A percentile compares a stretch with the other conserved stretches of the same genome.
Evolutionary conservation across 164 flowering plant genomes (phyloP).

Genomic region (Umbilicus rupestris): DNA sequence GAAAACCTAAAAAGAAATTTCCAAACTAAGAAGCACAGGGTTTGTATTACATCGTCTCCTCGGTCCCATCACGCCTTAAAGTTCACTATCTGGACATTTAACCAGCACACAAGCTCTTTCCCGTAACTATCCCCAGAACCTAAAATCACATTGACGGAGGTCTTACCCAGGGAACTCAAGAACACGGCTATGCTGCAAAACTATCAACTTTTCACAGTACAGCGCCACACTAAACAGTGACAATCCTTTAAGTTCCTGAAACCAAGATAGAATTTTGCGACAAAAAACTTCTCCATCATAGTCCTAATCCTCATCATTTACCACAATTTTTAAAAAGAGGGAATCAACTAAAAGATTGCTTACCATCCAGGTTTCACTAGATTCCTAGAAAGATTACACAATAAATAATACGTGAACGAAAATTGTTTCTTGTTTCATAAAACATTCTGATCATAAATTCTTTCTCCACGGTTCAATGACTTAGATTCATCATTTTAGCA

Average conservation of each 20-base stretch:
- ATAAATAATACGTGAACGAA: neutral
- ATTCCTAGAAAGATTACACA: neutral
- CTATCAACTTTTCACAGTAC: too few relatives aligned
- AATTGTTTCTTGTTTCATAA: neutral
- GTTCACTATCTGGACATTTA: neutral
- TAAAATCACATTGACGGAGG: neutral
- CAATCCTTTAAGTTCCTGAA: too few relatives aligned
- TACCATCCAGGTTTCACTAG: neutral
- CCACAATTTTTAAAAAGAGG: neutral
- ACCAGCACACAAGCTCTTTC: neutral
- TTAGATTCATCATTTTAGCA: neutral
- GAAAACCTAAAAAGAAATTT: neutral
- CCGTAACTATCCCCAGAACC: neutral
- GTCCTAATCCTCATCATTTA: neutral
- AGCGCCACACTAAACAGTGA: too few relatives aligned
- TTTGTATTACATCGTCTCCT: neutral
- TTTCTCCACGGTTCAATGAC: neutral
- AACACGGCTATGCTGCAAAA: too few relatives aligned
- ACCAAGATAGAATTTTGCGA: too few relatives aligned
- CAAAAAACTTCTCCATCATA: neutral
- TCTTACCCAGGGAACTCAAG: neutral
- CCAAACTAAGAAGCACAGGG: neutral
- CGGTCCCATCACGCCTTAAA: neutral
- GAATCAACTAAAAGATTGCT: neutral
- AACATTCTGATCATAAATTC: neutral